phyloP scores from a whole-genome alignment of 306 rosid species.

The Comarum palustre region DNA sequence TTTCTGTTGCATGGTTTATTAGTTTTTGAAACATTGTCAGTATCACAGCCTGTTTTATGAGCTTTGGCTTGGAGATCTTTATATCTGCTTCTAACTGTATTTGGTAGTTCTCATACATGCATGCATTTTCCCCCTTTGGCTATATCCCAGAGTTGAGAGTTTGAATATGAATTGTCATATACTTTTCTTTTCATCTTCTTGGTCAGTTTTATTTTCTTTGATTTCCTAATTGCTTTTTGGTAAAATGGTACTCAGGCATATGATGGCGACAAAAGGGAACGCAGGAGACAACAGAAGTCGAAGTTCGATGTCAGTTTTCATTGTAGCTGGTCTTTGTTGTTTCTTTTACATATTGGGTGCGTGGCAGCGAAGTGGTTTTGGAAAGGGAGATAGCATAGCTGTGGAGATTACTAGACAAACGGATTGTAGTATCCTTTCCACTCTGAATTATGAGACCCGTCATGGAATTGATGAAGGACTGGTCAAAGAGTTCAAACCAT shows the following conservation, averaged over 20 bases:
- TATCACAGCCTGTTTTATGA: not conserved
- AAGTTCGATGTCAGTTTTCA: conserved; percentile 46
- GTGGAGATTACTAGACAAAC: conserved; percentile 58
- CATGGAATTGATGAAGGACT: conserved; percentile 39
- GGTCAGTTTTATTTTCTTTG: not conserved
- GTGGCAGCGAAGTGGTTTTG: conserved; percentile 88
- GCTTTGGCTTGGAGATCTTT: not conserved
- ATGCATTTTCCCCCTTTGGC: not conserved
- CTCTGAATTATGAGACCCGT: conserved; percentile 70
- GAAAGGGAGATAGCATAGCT: conserved; percentile 86
- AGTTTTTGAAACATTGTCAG: not conserved
- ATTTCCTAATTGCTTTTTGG: conserved; percentile 5
- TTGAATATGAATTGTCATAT: not conserved
- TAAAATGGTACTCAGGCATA: conserved; percentile 24
- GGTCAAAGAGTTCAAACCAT: conserved; percentile 52
- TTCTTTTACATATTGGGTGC: conserved; percentile 77
- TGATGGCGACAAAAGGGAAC: conserved; percentile 74
- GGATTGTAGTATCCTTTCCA: conserved; percentile 65
- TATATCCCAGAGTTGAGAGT: not conserved
- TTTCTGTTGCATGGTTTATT: not conserved
- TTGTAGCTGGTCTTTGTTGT: conserved; percentile 63
- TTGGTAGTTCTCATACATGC: not conserved
- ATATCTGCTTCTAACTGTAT: not conserved
- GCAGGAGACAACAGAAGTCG: conserved; percentile 55
- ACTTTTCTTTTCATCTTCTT: not conserved